Percentiles rank a stretch among this genome's conserved stretches.
Evolutionary conservation across 2,329 filamentous ascomycete species (phyloP).

Genomic region (Sarocladium brachiariae): DNA sequence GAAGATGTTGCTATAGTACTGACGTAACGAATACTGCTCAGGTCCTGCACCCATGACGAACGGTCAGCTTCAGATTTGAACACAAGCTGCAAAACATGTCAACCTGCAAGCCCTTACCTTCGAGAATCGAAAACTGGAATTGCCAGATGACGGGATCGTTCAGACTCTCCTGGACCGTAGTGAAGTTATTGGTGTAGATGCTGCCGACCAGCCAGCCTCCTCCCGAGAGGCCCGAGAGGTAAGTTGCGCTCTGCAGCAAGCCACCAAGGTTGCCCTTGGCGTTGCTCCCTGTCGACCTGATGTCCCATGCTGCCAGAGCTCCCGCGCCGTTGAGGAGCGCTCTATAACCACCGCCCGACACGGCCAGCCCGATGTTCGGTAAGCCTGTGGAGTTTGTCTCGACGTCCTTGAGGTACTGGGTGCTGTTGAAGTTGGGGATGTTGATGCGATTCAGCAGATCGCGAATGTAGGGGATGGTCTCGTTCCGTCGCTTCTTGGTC

Average conservation of each 20-base stretch:
- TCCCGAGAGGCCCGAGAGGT: constrained; percentile 73
- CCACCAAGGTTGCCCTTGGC: constrained; percentile 65
- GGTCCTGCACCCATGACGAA: constrained; percentile 22
- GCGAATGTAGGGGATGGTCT: constrained; percentile 68
- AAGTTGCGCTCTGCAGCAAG: constrained; percentile 73
- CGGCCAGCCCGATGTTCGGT: constrained; percentile 63
- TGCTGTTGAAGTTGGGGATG: constrained; percentile 74
- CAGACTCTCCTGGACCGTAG: constrained; percentile 40
- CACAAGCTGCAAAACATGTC: neutral
- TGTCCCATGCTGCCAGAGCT: constrained; percentile 72
- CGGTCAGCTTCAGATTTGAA: neutral
- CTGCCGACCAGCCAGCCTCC: constrained; percentile 83
- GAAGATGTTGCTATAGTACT: constrained; percentile 32
- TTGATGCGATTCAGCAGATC: constrained; percentile 64
- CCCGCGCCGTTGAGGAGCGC: constrained; percentile 82
- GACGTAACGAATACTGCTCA: constrained; percentile 27
- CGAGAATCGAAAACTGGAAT: constrained; percentile 34
- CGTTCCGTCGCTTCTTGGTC: constrained; percentile 63
- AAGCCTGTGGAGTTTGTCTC: constrained; percentile 27
- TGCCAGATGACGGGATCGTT: constrained; percentile 32
- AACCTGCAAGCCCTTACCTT: constrained; percentile 17
- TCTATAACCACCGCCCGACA: constrained; percentile 80
- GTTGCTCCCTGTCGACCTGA: constrained; percentile 46
- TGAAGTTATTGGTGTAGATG: constrained; percentile 79
- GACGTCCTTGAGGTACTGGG: constrained; percentile 52